A percentile compares a stretch with the other conserved stretches of the same genome.
Conservation (phyloP, 352 stramenopile genomes). For the Phytophthora megakarya region DNA sequence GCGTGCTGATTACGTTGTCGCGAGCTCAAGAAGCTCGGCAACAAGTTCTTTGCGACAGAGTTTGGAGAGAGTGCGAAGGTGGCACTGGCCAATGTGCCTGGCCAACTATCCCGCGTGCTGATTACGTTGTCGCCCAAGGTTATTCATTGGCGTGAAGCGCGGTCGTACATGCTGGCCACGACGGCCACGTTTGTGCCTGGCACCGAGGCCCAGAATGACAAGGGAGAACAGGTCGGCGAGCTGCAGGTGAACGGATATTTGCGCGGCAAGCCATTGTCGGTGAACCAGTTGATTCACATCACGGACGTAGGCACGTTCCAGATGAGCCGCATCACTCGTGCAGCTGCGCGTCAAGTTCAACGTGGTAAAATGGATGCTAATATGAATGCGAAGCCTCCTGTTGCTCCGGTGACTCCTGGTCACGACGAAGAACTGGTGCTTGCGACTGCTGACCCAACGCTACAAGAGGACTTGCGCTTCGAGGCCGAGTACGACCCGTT, state of each 20-base stretch:
- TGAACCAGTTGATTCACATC: constrained; percentile 97
- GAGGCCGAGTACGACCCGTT: constrained; percentile 94
- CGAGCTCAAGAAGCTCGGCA: constrained; percentile 81
- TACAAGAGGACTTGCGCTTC: constrained; percentile 85
- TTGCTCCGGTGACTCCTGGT: constrained; percentile 15
- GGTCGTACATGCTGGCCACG: constrained; percentile 88
- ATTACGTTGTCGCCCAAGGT: constrained; percentile 81
- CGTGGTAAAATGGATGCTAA: constrained; percentile 43
- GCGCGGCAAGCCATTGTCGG: constrained; percentile 92
- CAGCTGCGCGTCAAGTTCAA: constrained; percentile 50
- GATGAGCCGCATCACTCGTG: constrained; percentile 74
- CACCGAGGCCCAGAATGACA: constrained; percentile 42
- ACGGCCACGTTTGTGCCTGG: constrained; percentile 63
- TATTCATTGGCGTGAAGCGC: constrained; percentile 89
- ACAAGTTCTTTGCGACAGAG: constrained; percentile 91
- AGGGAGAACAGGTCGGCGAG: constrained; percentile 56
- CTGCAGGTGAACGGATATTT: constrained; percentile 95
- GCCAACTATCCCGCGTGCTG: constrained; percentile 81
- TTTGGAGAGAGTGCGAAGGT: constrained; percentile 88
- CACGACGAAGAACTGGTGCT: constrained; percentile 57
- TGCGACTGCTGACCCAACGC: constrained; percentile 57
- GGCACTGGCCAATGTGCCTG: constrained; percentile 72
- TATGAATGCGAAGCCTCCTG: constrained; percentile 27
- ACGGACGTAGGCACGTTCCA: constrained; percentile 95
- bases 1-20: constrained; percentile 80